Conservation (phyloP, 768 basidiomycete species). For the Tricholoma hemisulphureum region DNA sequence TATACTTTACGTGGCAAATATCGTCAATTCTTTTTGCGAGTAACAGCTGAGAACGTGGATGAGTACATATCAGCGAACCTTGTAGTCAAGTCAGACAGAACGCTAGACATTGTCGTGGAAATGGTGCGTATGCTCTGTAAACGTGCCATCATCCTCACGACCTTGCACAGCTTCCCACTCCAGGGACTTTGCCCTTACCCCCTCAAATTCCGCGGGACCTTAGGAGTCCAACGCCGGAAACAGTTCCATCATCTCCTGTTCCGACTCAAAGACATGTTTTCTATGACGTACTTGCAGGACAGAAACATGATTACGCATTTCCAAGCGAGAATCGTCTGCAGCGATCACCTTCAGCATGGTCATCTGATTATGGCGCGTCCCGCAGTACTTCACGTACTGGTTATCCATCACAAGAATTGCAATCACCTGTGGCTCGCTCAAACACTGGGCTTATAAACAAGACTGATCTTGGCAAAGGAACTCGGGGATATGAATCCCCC, state of each 20-base stretch:
- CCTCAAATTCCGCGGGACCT: constrained; percentile 32
- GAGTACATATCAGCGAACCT: constrained; percentile 58
- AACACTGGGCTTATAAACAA: background rate
- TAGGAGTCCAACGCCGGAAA: constrained; percentile 15
- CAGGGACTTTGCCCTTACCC: constrained; percentile 31
- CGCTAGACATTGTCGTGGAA: constrained; percentile 59
- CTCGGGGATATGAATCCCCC: constrained; percentile 28
- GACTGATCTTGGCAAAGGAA: background rate
- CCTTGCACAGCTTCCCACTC: constrained; percentile 31
- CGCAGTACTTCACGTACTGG: background rate
- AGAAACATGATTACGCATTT: background rate
- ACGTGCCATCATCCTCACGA: constrained; percentile 4
- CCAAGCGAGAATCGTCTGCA: background rate
- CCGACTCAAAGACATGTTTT: background rate
- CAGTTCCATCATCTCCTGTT: background rate
- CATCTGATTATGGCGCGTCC: background rate
- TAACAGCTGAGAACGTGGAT: constrained; percentile 51
- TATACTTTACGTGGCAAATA: constrained; percentile 68
- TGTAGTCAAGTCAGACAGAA: constrained; percentile 50
- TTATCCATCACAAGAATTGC: background rate
- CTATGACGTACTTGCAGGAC: background rate
- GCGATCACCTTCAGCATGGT: background rate
- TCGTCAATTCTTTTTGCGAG: constrained; percentile 65
- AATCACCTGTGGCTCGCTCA: background rate
- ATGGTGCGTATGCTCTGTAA: constrained; percentile 37